Percentiles rank a stretch among this genome's conserved stretches.
phyloP scores from a whole-genome alignment of 768 basidiomycete genomes.

The Leccinum broughii region DNA sequence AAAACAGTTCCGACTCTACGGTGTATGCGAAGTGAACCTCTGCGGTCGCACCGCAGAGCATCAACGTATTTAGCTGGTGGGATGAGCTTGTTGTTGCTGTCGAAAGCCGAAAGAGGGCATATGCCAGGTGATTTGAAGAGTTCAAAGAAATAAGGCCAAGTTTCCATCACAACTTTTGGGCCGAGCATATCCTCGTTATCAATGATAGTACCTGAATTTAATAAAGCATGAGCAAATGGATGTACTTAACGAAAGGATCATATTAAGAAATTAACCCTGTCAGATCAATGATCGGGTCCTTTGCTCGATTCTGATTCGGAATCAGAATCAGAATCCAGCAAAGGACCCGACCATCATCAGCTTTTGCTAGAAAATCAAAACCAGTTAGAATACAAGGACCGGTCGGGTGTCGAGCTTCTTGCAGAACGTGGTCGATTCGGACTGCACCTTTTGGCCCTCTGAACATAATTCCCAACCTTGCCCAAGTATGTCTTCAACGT shows the following conservation, averaged over 20 bases:
- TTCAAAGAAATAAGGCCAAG: neutral
- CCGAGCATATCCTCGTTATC: neutral
- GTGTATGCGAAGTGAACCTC: neutral
- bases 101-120: neutral
- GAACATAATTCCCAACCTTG: slow-evolving; percentile 99
- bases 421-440: slow-evolving; percentile 86
- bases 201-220: no score
- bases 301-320: no score
- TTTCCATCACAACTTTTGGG: neutral
- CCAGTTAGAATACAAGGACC: slow-evolving; percentile 55
- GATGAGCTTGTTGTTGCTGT: neutral
- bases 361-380: no score
- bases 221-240: no score
- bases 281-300: no score
- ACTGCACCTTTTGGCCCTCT: slow-evolving; percentile 96
- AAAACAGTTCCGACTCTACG: no score
- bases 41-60: neutral
- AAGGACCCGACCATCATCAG: no score
- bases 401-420: slow-evolving; percentile 58
- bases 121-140: neutral
- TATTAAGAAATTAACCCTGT: no score
- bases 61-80: neutral
- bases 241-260: no score
- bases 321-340: no score
- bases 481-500: slow-evolving; percentile 96